Evolutionary conservation across 768 basidiomycete species (phyloP), one percentile per base, ranked within the genome.

Genomic region (Tubosaeta brunneosetosa): DNA sequence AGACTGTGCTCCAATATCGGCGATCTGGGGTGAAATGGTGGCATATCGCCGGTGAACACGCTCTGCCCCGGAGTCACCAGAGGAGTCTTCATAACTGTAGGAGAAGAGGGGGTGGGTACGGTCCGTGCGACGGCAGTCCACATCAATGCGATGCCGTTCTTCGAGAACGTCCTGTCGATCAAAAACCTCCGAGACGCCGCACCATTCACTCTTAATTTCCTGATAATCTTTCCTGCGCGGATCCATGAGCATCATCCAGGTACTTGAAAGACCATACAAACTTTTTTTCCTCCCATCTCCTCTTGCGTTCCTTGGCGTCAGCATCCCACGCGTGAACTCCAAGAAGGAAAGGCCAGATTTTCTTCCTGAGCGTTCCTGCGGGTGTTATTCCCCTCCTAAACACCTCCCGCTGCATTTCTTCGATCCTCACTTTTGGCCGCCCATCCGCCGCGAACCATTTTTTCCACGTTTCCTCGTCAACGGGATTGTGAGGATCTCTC

Each of bases 61-160:
- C 32, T 77, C 75, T 57, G 83, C 84, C 66, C 86, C 85, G 19
- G 79, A 75, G 44, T 80, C 77, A 27, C 66, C 52, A 27, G 70
- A 59, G 1, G 63, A 50, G 44, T 73, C 67, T 26, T 70, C 53
- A 26, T 71, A 59, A 67, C 73, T 70, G 25, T 73, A 74, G 3
- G 86, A 81, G 62, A 97, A 98, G 50, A 97, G 77, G 6, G 91
- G 85, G 60, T 98, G 95, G n/a, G 79, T 87, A 34, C 97, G 80
- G 69, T 99, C 97, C 19, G 97, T 99, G 26, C 97, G 81, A 52
- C 94, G 85, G 62, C 97, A 98, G 65, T 98, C 97, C 51, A 99
- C 97, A 63, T 98, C 91, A 60, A 93, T 92, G 25, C 91, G 83
- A 70, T 93, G 91, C n/a, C 89, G 83, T 66, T 93, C 91, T 71